Conservation (phyloP, 208 protist species). For the Trypanosoma scelopori region DNA sequence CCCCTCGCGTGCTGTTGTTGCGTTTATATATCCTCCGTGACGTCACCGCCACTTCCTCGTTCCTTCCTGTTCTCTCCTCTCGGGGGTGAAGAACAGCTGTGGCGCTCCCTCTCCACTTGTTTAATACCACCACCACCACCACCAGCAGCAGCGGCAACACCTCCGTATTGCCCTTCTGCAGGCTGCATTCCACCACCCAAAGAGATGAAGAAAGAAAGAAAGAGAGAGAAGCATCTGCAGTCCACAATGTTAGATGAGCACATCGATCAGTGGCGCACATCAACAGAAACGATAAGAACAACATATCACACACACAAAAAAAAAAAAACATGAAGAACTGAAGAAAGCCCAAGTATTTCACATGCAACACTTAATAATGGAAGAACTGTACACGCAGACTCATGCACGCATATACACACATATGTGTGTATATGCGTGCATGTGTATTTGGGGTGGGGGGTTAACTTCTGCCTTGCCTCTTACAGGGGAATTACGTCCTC, state of each 20-base stretch:
- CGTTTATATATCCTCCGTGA: constrained; percentile 2
- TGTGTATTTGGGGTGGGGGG: not conserved
- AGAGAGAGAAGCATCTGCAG: not conserved
- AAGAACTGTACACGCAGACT: not conserved
- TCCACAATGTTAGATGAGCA: no score
- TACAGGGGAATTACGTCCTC: constrained; percentile 60
- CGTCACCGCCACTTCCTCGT: no score
- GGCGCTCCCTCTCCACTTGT: not conserved
- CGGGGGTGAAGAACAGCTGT: not conserved
- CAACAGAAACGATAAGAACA: not conserved
- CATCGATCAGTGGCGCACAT: not conserved
- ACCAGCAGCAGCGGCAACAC: no score
- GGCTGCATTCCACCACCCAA: not conserved
- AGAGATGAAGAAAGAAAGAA: constrained; percentile 10
- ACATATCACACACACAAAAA: not conserved
- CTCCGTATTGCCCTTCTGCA: not conserved
- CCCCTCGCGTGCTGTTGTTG: not conserved
- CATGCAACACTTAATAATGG: not conserved
- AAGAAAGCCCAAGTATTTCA: not conserved
- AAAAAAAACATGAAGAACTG: constrained; percentile 15
- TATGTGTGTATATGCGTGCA: constrained; percentile 8
- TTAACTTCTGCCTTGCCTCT: constrained; percentile 6
- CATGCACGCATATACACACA: not conserved
- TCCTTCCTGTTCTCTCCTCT: not conserved
- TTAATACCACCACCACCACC: not conserved